phyloP scores from a whole-genome alignment of 441 rosid genomes.

The Pelargonium cotyledonis region DNA sequence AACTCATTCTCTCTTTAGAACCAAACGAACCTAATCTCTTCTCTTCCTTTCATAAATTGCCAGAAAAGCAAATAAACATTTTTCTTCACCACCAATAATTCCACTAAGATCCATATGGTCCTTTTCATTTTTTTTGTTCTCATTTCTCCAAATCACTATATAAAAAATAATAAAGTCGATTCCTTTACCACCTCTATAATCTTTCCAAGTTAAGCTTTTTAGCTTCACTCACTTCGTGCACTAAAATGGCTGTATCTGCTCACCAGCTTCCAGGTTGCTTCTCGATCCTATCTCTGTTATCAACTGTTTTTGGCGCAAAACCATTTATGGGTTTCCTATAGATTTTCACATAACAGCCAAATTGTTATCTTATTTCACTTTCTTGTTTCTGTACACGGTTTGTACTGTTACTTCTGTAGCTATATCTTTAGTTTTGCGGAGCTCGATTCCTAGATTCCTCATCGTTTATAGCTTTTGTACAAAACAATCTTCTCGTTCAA shows the following conservation, averaged over 20 bases:
- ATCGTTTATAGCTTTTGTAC: neutral
- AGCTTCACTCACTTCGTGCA: neutral
- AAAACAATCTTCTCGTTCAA: neutral
- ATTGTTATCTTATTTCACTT: neutral
- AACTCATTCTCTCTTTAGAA: neutral
- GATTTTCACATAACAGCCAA: neutral
- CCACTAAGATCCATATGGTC: neutral
- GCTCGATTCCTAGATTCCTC: neutral
- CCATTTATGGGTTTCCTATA: neutral
- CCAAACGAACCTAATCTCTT: neutral
- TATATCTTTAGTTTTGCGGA: neutral
- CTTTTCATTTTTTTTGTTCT: neutral
- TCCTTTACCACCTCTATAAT: neutral
- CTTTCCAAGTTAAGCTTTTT: neutral
- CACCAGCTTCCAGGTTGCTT: neutral
- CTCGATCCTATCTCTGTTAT: neutral
- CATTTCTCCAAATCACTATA: neutral
- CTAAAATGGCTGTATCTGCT: neutral
- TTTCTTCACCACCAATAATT: neutral
- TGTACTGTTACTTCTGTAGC: neutral
- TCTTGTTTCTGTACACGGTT: neutral
- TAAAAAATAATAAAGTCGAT: neutral
- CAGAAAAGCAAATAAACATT: neutral
- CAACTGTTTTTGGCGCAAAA: slow-evolving; percentile 6
- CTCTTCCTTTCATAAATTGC: neutral